These are phyloP conservation scores for Jackrogersella multiformis DNA, from an alignment of 495 filamentous ascomycete genomes.

Conservation along the genomic window DNA sequence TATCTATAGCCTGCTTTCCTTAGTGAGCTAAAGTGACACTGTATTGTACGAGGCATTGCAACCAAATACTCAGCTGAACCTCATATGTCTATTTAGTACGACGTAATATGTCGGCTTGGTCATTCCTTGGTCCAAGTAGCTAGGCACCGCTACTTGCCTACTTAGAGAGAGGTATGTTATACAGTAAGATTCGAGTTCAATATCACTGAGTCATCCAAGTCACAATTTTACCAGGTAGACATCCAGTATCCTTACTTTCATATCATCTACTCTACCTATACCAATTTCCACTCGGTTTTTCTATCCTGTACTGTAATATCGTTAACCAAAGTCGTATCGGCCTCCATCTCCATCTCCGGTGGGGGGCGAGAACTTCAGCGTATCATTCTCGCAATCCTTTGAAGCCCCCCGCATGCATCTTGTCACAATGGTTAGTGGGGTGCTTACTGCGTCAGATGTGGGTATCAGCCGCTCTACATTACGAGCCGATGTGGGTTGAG, in stretches of 20 bases:
- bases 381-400: slow-evolving; percentile 37
- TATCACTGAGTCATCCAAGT: neutral
- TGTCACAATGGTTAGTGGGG: slow-evolving; percentile 21
- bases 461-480: slow-evolving; percentile 14
- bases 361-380: slow-evolving; percentile 25
- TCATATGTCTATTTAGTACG: slow-evolving; percentile 7
- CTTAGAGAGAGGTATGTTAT: too few relatives aligned
- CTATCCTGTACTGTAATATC: neutral
- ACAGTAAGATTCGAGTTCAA: neutral
- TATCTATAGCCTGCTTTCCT: slow-evolving; percentile 5
- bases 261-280: neutral
- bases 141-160: neutral
- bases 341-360: slow-evolving; percentile 16
- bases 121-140: neutral
- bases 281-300: neutral
- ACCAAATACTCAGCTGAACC: slow-evolving; percentile 11
- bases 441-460: slow-evolving; percentile 30
- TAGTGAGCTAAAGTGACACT: neutral
- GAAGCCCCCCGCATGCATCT: slow-evolving; percentile 24
- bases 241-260: neutral
- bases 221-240: neutral
- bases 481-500: neutral
- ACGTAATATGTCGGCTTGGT: neutral
- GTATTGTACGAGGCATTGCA: slow-evolving; percentile 4
- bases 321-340: neutral